Base-by-base conservation (phyloP, 371 early-diverging fungal genomes). In the Apophysomyces sp. region DNA sequence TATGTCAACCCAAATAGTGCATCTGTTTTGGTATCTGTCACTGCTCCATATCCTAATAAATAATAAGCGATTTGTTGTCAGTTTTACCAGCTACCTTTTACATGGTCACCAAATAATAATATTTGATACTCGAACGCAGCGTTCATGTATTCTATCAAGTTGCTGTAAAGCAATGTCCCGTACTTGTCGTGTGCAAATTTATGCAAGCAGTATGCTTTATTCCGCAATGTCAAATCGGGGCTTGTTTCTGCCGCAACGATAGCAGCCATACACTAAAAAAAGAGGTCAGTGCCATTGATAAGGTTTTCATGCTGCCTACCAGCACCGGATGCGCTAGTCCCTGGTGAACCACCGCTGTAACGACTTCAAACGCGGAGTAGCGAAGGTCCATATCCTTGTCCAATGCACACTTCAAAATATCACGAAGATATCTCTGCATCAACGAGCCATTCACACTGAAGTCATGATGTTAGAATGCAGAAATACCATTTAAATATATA, bases 321-420 rank as follows among this genome's bases (percentile, higher is more conserved):
- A 89, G 66, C 3, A 92, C 82, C 21, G 98, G 97, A 73, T 95
- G 95, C 3, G 90, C 95, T 12, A 95, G 77, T 0, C 95, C 96
- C 63, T 94, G 95, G 55, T 90, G 86, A 16, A 94, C 68, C 26
- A 94, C 87, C 2, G 89, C 72, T 2, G 82, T 73, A 0, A 96
- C 75, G 0, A 93, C 90, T 55, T 94, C 93, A 63, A 95, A 91
- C 0, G 93, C 90, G 3, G 83, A 73, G 24, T 72, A 72, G 16
- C 88, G 82, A 13, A 92, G 67, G 13, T 67, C 57, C 4, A 57
- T 56, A 18, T 84, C 77, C 15, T 63, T 57, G 16, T 65, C 61
- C 32, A 95, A 74, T 16, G 91, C 81, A 44, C 89, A 90, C n/a
- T 81, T 71, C 9, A 94, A 72, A 16, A 96, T 86, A 3, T 83